A percentile compares a stretch with the other conserved stretches of the same genome.
Evolutionary conservation across 2,329 filamentous ascomycete species (phyloP).

Genomic region (Cladophialophora immunda): DNA sequence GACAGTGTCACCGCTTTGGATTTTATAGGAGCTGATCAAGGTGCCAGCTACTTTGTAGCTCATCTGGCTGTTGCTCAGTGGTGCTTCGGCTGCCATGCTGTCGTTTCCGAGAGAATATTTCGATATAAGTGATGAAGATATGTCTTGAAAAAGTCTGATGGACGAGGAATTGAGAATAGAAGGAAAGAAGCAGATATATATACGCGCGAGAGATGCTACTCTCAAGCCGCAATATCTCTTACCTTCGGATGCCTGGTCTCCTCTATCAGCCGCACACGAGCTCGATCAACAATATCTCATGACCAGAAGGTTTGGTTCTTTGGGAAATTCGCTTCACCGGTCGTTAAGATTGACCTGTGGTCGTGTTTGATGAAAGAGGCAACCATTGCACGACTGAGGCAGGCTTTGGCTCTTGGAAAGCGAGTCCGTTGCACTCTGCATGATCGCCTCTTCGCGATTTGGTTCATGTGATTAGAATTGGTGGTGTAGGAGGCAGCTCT

Average conservation of each 20-base stretch:
- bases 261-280: not conserved
- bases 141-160: not conserved
- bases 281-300: not conserved
- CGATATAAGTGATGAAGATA: not conserved
- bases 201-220: not conserved
- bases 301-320: not conserved
- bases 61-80: not conserved
- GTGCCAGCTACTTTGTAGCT: constrained; percentile 15
- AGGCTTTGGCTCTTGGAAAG: not conserved
- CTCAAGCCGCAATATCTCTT: not conserved
- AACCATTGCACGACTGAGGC: not conserved
- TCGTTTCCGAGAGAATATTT: not conserved
- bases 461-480: not conserved
- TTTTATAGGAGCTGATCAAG: constrained; percentile 25
- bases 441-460: not conserved
- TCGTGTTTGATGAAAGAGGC: not conserved
- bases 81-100: not conserved
- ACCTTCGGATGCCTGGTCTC: not conserved
- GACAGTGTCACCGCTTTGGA: constrained; percentile 32
- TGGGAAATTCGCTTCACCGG: not conserved
- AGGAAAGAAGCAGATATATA: not conserved
- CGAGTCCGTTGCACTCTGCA: not conserved
- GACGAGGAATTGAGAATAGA: not conserved
- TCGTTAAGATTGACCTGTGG: not conserved
- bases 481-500: not conserved